Base-by-base conservation (phyloP, 192 early-diverging fungal species). In the Tieghemiomyces parasiticus region DNA sequence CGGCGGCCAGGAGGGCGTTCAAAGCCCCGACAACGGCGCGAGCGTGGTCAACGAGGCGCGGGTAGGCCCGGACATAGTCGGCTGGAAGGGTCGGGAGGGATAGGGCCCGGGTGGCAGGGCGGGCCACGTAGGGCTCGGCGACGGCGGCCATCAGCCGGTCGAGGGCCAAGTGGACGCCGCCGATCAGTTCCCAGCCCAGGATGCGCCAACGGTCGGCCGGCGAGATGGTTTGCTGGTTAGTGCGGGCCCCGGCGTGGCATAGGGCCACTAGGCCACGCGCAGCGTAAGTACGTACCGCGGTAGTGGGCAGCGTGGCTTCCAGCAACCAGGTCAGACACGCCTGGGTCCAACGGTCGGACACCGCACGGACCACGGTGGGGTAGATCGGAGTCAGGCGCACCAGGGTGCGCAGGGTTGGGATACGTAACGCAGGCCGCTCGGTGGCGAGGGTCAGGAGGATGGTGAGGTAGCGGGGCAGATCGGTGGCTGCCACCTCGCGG, bases 251-350 rank as follows among this genome's bases (percentile, higher is more conserved):
- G 25, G 50, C 28, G 16, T 14, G 4, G 29, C 50, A 52, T 14
- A 52, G 50, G 22, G 50, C 50, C 2, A 26, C 50, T 25, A 52
- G 29, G 50, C 50, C n/a, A n/a, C n/a, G n/a, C n/a, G n/a, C n/a
- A n/a, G n/a, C n/a, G n/a, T n/a, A n/a, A n/a, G n/a, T n/a, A n/a
- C n/a, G n/a, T n/a, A n/a, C n/a, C n/a, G n/a, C n/a, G n/a, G n/a
- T n/a, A n/a, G n/a, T n/a, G n/a, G n/a, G n/a, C n/a, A n/a, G n/a
- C n/a, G n/a, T n/a, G n/a, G n/a, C n/a, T n/a, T n/a, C n/a, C n/a
- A n/a, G n/a, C n/a, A n/a, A n/a, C n/a, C n/a, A n/a, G n/a, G n/a
- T n/a, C n/a, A n/a, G n/a, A n/a, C n/a, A n/a, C n/a, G n/a, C n/a
- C n/a, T n/a, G n/a, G n/a, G n/a, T n/a, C n/a, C n/a, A n/a, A n/a